Evolutionary conservation across 495 filamentous ascomycete genomes (phyloP).

Genomic region (Lophium mytilinum): DNA sequence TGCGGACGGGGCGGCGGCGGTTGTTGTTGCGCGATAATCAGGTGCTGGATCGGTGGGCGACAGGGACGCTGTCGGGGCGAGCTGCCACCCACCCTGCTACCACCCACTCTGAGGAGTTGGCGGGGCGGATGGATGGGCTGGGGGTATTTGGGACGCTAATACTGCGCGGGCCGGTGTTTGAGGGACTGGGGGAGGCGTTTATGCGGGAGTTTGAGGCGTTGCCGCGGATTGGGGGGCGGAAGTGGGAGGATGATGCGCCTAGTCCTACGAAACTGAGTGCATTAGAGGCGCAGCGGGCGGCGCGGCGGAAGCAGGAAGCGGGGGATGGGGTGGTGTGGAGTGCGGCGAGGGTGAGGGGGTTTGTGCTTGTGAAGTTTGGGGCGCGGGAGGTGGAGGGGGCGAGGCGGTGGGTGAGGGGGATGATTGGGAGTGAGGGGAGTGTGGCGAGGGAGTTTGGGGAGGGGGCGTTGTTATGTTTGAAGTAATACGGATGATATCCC

Average conservation of each 20-base stretch:
- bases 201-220: conserved; percentile 64
- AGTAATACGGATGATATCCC: background rate
- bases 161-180: conserved; percentile 64
- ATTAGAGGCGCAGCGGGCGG: conserved; percentile 34
- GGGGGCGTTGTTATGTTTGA: conserved; percentile 52
- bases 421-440: conserved; percentile 51
- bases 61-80: too few relatives aligned
- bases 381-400: conserved; percentile 55
- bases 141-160: conserved; percentile 77
- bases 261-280: conserved; percentile 29
- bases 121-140: conserved; percentile 54
- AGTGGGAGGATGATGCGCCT: conserved; percentile 48
- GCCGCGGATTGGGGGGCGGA: conserved; percentile 75
- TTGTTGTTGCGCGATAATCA: conserved; percentile 77
- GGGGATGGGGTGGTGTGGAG: conserved; percentile 69
- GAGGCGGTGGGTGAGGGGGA: conserved; percentile 49
- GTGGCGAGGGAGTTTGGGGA: conserved; percentile 54
- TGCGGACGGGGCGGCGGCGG: conserved; percentile 29
- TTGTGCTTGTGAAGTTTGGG: conserved; percentile 81
- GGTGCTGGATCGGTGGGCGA: conserved; percentile 50
- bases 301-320: conserved; percentile 44
- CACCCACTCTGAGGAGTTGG: conserved; percentile 38
- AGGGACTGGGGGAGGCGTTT: conserved; percentile 57
- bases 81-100: too few relatives aligned
- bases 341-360: conserved; percentile 71